Base-by-base conservation (phyloP, 169 alveolate genomes). In the Plasmodium coatneyi region DNA sequence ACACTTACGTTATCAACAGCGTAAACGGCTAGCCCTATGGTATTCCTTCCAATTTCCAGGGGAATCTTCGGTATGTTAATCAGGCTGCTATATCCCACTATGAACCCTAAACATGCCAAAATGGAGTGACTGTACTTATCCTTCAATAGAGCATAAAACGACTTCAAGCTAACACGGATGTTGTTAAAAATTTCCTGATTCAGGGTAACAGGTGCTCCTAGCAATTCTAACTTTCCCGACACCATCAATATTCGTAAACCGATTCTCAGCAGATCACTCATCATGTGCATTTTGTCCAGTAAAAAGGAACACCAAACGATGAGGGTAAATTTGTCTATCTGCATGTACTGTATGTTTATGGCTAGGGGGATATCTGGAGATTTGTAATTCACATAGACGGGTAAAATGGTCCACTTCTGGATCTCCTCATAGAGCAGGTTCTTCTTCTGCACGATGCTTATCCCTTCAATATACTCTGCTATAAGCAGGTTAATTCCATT, bases 1-100 rank as follows among this genome's bases (percentile, higher is more conserved):
- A 98, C 96, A 93, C 97, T 96, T 41, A 98, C 98, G 84, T 96
- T 96, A 92, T 97, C 98, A n/a, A 97, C 98, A 9, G 98, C 98
- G 71, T 96, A 97, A 79, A 97, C 97, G 22, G 98, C 99, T 92
- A 97, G 82, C 72, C 97, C 98, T 56, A 97, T 92, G 54, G 98
- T 97, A 93, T 96, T 97, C 93, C 97, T 94, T 5, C 98, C 98
- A 60, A 98, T 93, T 43, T 97, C 98, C 36, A 97, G 80, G 10
- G 99, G 99, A 76, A 97, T 96, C 72, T 96, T 96, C 70, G 99
- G 99, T 84, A 98, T 95, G 82, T 98, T 97, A 52, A 97, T 95
- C 95, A 98, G 94, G 80, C 98, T 97, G 28, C 98, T 97, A 92
- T 98, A 97, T 25, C 99, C 99, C 49, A 98, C 93, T 32, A 97